A percentile compares a stretch with the other conserved stretches of the same genome.
These are phyloP conservation scores for Halenospora varia DNA, from an alignment of 495 filamentous ascomycete species.

Conservation along the genomic window DNA sequence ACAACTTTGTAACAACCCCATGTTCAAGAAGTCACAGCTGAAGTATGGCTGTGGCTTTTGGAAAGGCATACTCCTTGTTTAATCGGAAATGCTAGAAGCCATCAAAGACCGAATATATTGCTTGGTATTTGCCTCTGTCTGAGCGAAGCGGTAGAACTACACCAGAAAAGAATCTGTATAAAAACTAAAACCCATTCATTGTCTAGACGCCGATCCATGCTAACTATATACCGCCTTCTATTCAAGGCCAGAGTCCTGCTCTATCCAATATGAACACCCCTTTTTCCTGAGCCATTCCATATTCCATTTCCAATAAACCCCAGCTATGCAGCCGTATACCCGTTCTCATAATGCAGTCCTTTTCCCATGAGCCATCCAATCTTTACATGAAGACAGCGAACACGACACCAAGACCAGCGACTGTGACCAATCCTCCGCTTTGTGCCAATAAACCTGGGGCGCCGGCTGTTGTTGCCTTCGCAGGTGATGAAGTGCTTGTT, in stretches of 20 bases:
- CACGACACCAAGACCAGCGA: constrained; percentile 19
- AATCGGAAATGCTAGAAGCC: background rate
- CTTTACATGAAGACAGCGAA: constrained; percentile 25
- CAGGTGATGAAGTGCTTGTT: background rate
- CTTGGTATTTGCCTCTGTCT: background rate
- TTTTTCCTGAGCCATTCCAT: background rate
- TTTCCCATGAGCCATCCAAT: background rate
- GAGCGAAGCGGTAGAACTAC: too few species aligned
- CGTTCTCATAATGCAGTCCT: too few species aligned
- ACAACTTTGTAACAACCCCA: background rate
- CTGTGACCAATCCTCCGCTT: constrained; percentile 19
- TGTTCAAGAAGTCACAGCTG: background rate
- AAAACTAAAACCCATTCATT: background rate
- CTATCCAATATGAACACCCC: background rate
- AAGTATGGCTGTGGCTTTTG: background rate
- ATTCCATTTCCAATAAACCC: background rate
- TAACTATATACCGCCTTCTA: background rate
- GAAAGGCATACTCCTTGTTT: background rate
- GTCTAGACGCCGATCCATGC: constrained; percentile 7
- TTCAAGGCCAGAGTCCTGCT: constrained; percentile 12
- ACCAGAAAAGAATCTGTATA: background rate
- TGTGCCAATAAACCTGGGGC: constrained; percentile 15
- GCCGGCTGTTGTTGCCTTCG: constrained; percentile 2
- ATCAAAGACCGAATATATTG: background rate
- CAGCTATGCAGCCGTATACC: background rate